Percentiles rank a stretch among this genome's conserved stretches.
Evolutionary conservation across 2,329 filamentous ascomycete genomes (phyloP).

Genomic region (Colletotrichum brevisporum): DNA sequence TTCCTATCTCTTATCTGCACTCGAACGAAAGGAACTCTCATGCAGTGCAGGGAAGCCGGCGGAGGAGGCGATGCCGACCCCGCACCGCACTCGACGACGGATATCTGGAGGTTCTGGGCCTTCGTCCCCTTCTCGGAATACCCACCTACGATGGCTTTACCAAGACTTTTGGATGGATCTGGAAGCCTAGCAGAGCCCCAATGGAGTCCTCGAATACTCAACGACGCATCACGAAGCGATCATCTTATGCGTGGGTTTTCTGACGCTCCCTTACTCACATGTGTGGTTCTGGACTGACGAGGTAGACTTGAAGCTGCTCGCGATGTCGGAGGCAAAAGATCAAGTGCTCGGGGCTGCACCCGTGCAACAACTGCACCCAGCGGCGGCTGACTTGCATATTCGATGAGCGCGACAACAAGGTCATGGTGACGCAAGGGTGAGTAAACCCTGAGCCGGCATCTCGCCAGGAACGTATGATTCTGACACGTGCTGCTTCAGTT

Average conservation of each 20-base stretch:
- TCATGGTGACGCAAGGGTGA: conserved; percentile 35
- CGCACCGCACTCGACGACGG: conserved; percentile 13
- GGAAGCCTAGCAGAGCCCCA: not conserved
- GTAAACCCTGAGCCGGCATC: not conserved
- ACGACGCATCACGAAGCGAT: conserved; percentile 32
- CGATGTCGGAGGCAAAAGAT: conserved; percentile 39
- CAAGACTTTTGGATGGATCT: not conserved
- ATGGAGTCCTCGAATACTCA: conserved; percentile 35
- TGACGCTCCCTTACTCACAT: not conserved
- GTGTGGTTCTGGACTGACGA: not conserved
- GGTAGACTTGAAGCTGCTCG: conserved; percentile 13
- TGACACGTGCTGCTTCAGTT: conserved; percentile 1
- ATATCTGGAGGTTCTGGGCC: conserved; percentile 5
- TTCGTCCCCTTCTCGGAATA: conserved; percentile 5
- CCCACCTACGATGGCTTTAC: conserved; percentile 10
- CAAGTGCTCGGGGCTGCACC: conserved; percentile 35
- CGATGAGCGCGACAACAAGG: conserved; percentile 35
- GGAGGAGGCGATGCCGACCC: conserved; percentile 14
- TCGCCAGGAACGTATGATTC: not conserved
- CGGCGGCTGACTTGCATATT: conserved; percentile 33
- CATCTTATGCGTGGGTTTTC: conserved; percentile 26
- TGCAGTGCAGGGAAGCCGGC: conserved; percentile 1
- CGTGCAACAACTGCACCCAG: conserved; percentile 37
- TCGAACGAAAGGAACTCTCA: not conserved
- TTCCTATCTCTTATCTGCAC: conserved; percentile 28